A percentile compares a stretch with the other conserved stretches of the same genome.
phyloP scores from a whole-genome alignment of 2,329 filamentous ascomycete species.

The Orbilia oligospora region DNA sequence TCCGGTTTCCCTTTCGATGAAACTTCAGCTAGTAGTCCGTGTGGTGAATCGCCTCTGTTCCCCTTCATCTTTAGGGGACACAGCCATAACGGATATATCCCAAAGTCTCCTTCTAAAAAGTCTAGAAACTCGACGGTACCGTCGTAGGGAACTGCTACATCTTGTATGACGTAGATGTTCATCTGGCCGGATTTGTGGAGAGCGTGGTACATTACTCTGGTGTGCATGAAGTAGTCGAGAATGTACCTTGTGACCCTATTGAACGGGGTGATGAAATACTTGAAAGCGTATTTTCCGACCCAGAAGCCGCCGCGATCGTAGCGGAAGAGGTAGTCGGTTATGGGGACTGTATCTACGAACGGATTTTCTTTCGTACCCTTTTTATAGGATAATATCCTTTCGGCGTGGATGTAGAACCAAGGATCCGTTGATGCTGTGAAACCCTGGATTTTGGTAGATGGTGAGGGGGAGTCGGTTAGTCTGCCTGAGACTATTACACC shows the following conservation, averaged over 20 bases:
- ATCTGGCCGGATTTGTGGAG: conserved; percentile 75
- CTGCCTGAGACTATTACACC: conserved; percentile 76
- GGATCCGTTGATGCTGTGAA: conserved; percentile 76
- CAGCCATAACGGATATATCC: conserved; percentile 73
- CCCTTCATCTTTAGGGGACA: conserved; percentile 71
- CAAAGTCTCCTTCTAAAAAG: conserved; percentile 70
- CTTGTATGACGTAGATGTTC: conserved; percentile 66
- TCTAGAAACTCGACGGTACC: conserved; percentile 44
- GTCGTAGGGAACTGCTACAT: conserved; percentile 55
- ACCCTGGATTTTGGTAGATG: conserved; percentile 65
- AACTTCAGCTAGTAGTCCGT: conserved; percentile 70
- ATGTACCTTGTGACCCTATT: conserved; percentile 75
- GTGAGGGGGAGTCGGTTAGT: conserved; percentile 70
- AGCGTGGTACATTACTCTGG: conserved; percentile 77
- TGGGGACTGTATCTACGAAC: conserved; percentile 72
- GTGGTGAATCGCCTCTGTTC: conserved; percentile 67
- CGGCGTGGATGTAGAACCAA: conserved; percentile 81
- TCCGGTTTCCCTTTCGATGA: conserved; percentile 62
- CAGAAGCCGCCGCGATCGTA: conserved; percentile 80
- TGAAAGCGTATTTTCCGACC: conserved; percentile 75
- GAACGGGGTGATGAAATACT: conserved; percentile 77
- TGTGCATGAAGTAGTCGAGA: conserved; percentile 76
- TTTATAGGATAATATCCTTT: conserved; percentile 68
- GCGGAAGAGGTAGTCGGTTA: conserved; percentile 78
- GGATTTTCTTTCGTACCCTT: conserved; percentile 62